A percentile compares a stretch with the other conserved stretches of the same genome.
Conservation (phyloP, 441 rosid species). For the Pelargonium myrrhifolium region DNA sequence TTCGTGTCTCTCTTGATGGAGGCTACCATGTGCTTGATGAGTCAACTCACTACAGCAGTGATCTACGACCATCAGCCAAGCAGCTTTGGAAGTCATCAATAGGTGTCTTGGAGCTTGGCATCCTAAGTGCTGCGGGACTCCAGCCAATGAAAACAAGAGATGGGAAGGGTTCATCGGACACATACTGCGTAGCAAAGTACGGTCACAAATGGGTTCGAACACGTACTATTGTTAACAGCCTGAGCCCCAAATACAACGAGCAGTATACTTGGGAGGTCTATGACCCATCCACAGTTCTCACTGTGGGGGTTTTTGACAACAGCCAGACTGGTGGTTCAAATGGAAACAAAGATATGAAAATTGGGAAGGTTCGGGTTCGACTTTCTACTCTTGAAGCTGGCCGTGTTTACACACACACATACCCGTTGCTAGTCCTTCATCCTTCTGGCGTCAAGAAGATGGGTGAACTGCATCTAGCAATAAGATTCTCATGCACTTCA, state of each 20-base stretch:
- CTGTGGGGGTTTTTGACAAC: constrained; percentile 79
- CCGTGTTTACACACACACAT: constrained; percentile 67
- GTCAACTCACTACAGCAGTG: constrained; percentile 81
- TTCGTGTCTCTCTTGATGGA: constrained; percentile 70
- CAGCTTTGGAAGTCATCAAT: constrained; percentile 73
- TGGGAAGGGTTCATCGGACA: constrained; percentile 72
- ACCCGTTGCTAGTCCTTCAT: constrained; percentile 71
- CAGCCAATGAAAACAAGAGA: constrained; percentile 68
- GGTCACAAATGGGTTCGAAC: constrained; percentile 93
- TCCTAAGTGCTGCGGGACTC: constrained; percentile 62
- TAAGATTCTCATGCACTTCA: constrained; percentile 72
- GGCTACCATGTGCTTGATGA: constrained; percentile 98
- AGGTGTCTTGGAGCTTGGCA: constrained; percentile 78
- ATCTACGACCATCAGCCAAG: constrained; percentile 80
- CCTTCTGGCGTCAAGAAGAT: constrained; percentile 86
- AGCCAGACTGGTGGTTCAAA: constrained; percentile 45
- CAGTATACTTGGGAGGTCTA: constrained; percentile 96
- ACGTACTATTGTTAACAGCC: constrained; percentile 57
- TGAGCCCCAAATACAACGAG: constrained; percentile 80
- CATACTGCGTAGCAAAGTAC: constrained; percentile 89
- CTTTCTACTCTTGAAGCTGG: constrained; percentile 77
- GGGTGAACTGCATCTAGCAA: constrained; percentile 85
- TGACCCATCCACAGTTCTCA: constrained; percentile 82
- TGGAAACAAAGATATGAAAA: constrained; percentile 41
- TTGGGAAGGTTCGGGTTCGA: constrained; percentile 77